A percentile compares a stretch with the other conserved stretches of the same genome.
Evolutionary conservation across 169 alveolate species (phyloP).

Genomic region (Cyclospora cayetanensis): DNA sequence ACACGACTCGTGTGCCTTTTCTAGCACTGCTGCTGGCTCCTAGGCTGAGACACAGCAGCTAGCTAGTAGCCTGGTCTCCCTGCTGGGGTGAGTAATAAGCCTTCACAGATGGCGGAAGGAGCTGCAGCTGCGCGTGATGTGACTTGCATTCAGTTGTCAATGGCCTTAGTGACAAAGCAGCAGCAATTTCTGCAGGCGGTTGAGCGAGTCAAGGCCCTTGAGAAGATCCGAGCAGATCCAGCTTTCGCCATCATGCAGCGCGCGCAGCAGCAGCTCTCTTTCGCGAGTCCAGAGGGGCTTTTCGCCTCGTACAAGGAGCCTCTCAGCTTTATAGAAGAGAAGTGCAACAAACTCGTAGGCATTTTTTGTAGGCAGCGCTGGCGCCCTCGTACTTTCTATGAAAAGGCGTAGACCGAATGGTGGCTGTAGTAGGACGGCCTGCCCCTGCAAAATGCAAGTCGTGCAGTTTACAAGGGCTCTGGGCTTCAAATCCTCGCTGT

Average conservation of each 20-base stretch:
- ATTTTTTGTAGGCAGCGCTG: no score
- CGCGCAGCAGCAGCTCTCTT: slow-evolving; percentile 41
- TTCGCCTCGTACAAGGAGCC: not conserved
- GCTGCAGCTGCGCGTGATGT: not conserved
- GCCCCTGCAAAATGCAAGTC: no score
- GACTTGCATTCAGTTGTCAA: slow-evolving; percentile 50
- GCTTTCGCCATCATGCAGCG: not conserved
- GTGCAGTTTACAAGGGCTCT: no score
- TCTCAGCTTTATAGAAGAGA: slow-evolving; percentile 27
- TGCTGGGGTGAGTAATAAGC: not conserved
- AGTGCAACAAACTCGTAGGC: slow-evolving; percentile 56
- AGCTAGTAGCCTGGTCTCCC: no score
- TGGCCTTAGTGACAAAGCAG: slow-evolving; percentile 15
- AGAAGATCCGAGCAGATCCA: slow-evolving; percentile 28
- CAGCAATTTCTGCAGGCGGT: slow-evolving; percentile 28
- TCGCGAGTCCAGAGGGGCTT: not conserved
- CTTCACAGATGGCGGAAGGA: no score
- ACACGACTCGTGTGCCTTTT: no score
- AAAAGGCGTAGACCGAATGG: no score
- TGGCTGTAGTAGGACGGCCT: no score
- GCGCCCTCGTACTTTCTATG: no score
- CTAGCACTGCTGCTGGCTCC: no score
- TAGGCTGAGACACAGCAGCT: no score
- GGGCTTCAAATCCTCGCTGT: not conserved
- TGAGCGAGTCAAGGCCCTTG: slow-evolving; percentile 54